Evolutionary conservation across 345 rosid species (phyloP).

Genomic region (Murraya koenigii): DNA sequence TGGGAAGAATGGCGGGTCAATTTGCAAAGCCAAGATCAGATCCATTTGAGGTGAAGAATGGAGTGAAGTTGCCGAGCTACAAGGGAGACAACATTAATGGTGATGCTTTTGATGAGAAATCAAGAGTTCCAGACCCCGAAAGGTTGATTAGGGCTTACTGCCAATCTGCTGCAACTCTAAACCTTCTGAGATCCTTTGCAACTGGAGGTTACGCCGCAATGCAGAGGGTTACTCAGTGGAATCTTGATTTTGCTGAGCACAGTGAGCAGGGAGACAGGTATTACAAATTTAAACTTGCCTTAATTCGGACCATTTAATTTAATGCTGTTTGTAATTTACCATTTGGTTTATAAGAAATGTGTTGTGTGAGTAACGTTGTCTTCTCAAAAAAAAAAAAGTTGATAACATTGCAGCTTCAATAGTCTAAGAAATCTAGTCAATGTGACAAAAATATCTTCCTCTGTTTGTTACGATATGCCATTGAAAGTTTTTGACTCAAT

Average conservation of each 20-base stretch:
- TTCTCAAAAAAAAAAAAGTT: not conserved
- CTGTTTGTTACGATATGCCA: not conserved
- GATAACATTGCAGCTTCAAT: not conserved
- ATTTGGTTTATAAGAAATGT: not conserved
- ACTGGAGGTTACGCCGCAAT: slow-evolving; percentile 68
- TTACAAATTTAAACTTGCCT: not conserved
- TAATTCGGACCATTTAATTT: not conserved
- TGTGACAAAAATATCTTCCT: not conserved
- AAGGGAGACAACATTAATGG: slow-evolving; percentile 65
- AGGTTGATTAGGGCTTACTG: slow-evolving; percentile 57
- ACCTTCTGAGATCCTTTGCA: slow-evolving; percentile 68
- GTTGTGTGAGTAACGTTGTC: not conserved
- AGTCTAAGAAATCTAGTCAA: not conserved
- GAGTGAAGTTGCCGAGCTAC: slow-evolving; percentile 53
- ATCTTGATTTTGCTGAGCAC: slow-evolving; percentile 54
- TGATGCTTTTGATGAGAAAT: slow-evolving; percentile 50
- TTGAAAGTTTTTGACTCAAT: not conserved
- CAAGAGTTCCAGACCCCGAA: slow-evolving; percentile 57
- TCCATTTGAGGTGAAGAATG: slow-evolving; percentile 48
- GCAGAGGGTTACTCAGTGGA: slow-evolving; percentile 66
- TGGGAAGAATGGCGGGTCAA: slow-evolving; percentile 74
- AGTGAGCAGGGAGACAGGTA: slow-evolving; percentile 69
- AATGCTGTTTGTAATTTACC: not conserved
- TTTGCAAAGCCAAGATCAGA: slow-evolving; percentile 61
- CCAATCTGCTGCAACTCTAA: slow-evolving; percentile 57